Evolutionary conservation across 1,284 basidiomycete genomes (phyloP).

Genomic region (Volvariella volvacea): DNA sequence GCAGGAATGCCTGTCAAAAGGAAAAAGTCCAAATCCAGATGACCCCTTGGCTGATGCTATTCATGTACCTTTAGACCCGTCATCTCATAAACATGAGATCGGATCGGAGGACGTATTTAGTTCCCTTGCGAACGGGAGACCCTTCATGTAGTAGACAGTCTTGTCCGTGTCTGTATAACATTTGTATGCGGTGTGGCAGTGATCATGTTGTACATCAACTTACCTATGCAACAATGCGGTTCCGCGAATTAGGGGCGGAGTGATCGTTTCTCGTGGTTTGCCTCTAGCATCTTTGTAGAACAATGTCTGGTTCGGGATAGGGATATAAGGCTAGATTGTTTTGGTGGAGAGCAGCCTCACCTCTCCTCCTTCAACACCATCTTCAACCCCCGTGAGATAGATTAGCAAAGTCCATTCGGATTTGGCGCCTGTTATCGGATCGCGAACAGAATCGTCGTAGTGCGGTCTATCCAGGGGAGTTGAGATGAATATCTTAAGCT

Average conservation of each 20-base stretch:
- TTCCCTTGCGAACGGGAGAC: slow-evolving; percentile 55
- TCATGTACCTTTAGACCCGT: not conserved
- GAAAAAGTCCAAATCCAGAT: slow-evolving; percentile 22
- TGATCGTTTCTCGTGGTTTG: slow-evolving; percentile 45
- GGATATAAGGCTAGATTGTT: not conserved
- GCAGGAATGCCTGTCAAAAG: slow-evolving; percentile 67
- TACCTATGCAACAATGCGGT: slow-evolving; percentile 70
- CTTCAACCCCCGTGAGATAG: slow-evolving; percentile 67
- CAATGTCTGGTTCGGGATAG: slow-evolving; percentile 43
- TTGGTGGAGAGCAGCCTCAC: slow-evolving; percentile 24
- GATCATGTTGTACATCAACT: slow-evolving; percentile 10
- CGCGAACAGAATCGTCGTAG: slow-evolving; percentile 67
- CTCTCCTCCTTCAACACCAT: slow-evolving; percentile 72
- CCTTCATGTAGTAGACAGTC: slow-evolving; percentile 79
- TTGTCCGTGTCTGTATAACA: slow-evolving; percentile 53
- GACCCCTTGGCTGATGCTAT: too few species aligned
- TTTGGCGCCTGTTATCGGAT: slow-evolving; percentile 46
- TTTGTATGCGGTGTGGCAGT: not conserved
- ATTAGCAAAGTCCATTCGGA: slow-evolving; percentile 80
- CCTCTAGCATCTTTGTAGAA: slow-evolving; percentile 60
- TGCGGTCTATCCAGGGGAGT: slow-evolving; percentile 34
- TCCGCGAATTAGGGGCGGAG: slow-evolving; percentile 57
- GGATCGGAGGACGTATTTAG: slow-evolving; percentile 72
- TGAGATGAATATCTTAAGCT: not conserved
- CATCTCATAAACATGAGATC: slow-evolving; percentile 65